phyloP scores from a whole-genome alignment of 371 early-diverging fungal species.

The Saksenaea oblongispora region DNA sequence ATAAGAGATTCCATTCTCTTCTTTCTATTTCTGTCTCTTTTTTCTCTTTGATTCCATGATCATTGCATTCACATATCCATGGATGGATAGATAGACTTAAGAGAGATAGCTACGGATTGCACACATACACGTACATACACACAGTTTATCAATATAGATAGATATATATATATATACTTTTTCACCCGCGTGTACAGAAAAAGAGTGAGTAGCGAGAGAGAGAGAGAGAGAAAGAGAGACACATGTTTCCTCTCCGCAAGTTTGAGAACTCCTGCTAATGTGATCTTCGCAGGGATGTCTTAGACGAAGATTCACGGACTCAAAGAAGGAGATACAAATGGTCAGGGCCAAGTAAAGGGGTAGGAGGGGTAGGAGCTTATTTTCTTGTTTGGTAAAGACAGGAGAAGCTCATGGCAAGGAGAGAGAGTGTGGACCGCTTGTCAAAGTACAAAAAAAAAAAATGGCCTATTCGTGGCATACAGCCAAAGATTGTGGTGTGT shows the following conservation, averaged over 20 bases:
- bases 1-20: neutral
- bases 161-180: neutral
- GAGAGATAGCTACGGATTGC: neutral
- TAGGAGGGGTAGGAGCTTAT: neutral
- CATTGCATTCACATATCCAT: neutral
- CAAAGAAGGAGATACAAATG: neutral
- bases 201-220: too few species aligned
- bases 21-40: neutral
- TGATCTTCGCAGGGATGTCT: neutral
- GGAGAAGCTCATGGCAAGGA: neutral
- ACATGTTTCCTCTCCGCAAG: neutral
- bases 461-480: neutral
- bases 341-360: neutral
- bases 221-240: too few species aligned
- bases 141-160: too few species aligned
- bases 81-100: neutral
- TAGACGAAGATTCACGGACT: neutral
- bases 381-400: neutral
- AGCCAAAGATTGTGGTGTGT: neutral
- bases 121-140: neutral
- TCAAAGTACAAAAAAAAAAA: conserved; percentile 1
- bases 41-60: too few species aligned
- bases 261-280: neutral
- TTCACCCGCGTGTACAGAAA: too few species aligned
- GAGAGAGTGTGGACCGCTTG: neutral